Evolutionary conservation across 2,329 filamentous ascomycete genomes (phyloP), one percentile per base, ranked within the genome.

Genomic region (Cadophora malorum): DNA sequence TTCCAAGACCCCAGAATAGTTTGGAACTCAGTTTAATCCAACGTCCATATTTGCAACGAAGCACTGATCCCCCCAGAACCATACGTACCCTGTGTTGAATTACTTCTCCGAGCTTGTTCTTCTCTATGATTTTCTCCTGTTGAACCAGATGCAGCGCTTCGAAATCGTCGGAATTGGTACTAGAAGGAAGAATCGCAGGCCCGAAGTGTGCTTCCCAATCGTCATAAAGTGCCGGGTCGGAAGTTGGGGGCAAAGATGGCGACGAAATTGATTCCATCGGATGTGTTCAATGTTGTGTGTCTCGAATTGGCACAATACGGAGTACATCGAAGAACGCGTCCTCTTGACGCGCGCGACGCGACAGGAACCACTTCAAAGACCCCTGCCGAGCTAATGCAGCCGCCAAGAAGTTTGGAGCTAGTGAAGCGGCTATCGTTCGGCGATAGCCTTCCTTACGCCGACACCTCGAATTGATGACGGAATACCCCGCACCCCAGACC

Each of bases 91-190:
- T 63, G 72, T 86, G 82, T 65, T 84, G 83, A 63, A 86, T 85
- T 6, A 85, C 83, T 19, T 83, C 76, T 35, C 82, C 79, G 59
- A 79, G 74, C 52, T 76, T 79, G 21, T 76, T 82, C 73, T 84
- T 83, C 65, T 75, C 77, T 33, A 76, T 76, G 33, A 73, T 79
- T 19, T 78, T 78, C 71, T 85, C 83, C 66, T 77, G 74, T 38
- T 79, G 75, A 45, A 81, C 77, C 66, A 79, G 73, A 50, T 81
- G 76, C 25, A 84, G 73, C 50, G 81, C 80, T 70, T 84, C 80
- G 55, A 84, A 69, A 52, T 85, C 83, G 79, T 86, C 82, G 10
- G 81, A 81, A 71, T 80, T 72, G 31, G 78, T 71, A 59, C 68
- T 73, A 33, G 70, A 69, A 49, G 71, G 65, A 58, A 70, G 25